Evolutionary conservation across 1,139 yeast species (phyloP).

Genomic region (Zygosaccharomyces sapae): DNA sequence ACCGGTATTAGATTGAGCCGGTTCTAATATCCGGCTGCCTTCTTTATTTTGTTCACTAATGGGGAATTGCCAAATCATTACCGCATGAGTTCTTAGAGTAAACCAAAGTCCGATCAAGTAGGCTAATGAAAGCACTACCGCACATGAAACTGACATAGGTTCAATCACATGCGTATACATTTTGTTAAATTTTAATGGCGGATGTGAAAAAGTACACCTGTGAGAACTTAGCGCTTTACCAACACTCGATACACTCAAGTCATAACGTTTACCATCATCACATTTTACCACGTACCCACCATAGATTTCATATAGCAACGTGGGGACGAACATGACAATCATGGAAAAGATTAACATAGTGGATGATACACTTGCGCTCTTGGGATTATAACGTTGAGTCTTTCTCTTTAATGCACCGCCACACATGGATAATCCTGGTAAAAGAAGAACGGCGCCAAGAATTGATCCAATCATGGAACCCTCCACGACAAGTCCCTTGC

Average conservation of each 20-base stretch:
- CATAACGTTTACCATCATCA: constrained; percentile 26
- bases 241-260: constrained; percentile 38
- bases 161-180: constrained; percentile 63
- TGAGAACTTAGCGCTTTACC: constrained; percentile 30
- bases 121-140: constrained; percentile 72
- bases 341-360: constrained; percentile 91
- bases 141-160: constrained; percentile 82
- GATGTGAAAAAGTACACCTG: constrained; percentile 76
- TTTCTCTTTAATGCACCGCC: constrained; percentile 90
- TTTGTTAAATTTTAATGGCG: constrained; percentile 59
- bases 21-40: constrained; percentile 15
- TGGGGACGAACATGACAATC: constrained; percentile 90
- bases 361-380: constrained; percentile 94
- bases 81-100: constrained; percentile 92
- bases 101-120: constrained; percentile 87
- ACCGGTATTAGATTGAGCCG: constrained; percentile 5
- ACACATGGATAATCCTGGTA: constrained; percentile 96
- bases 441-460: constrained; percentile 80
- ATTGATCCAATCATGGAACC: constrained; percentile 97
- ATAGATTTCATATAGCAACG: constrained; percentile 82
- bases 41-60: constrained; percentile 30
- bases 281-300: constrained; percentile 84
- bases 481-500: constrained; percentile 86
- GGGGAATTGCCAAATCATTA: constrained; percentile 86
- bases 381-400: constrained; percentile 92